phyloP scores from a whole-genome alignment of 805 yeast species.

The Helenozyma rhizophorensis region DNA sequence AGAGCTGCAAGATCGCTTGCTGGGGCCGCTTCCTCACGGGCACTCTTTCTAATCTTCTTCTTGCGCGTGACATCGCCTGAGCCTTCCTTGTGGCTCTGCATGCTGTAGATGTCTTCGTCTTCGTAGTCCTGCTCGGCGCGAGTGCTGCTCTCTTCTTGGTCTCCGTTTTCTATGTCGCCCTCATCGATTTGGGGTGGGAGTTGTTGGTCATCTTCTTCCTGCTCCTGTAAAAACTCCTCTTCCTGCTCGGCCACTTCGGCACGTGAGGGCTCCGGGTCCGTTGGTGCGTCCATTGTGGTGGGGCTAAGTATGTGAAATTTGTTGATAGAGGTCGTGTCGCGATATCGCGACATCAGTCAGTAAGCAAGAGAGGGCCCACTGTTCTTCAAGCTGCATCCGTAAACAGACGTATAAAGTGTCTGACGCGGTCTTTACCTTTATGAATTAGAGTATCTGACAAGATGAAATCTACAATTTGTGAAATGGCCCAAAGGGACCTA shows the following conservation, averaged over 20 bases:
- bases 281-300: background rate
- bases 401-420: too few relatives aligned
- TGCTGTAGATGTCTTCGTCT: constrained; percentile 13
- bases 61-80: constrained; percentile 15
- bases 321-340: too few relatives aligned
- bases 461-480: too few relatives aligned
- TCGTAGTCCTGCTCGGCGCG: constrained; percentile 5
- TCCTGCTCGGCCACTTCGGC: constrained; percentile 8
- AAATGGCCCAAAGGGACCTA: too few relatives aligned
- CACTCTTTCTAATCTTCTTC: constrained; percentile 15
- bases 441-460: too few relatives aligned
- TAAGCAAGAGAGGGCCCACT: too few relatives aligned
- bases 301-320: too few relatives aligned
- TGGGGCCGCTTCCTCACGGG: constrained; percentile 1
- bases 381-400: too few relatives aligned
- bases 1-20: constrained; percentile 7
- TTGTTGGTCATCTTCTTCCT: constrained; percentile 10
- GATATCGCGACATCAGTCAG: too few relatives aligned
- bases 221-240: constrained; percentile 10
- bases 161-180: constrained; percentile 12
- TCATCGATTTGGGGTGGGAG: constrained; percentile 12
- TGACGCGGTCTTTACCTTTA: too few relatives aligned
- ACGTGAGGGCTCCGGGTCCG: background rate
- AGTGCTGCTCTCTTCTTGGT: background rate
- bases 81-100: constrained; percentile 12